A percentile compares a stretch with the other conserved stretches of the same genome.
Evolutionary conservation across 2,329 filamentous ascomycete genomes (phyloP).

Genomic region (Penicillium fuscoglaucum): DNA sequence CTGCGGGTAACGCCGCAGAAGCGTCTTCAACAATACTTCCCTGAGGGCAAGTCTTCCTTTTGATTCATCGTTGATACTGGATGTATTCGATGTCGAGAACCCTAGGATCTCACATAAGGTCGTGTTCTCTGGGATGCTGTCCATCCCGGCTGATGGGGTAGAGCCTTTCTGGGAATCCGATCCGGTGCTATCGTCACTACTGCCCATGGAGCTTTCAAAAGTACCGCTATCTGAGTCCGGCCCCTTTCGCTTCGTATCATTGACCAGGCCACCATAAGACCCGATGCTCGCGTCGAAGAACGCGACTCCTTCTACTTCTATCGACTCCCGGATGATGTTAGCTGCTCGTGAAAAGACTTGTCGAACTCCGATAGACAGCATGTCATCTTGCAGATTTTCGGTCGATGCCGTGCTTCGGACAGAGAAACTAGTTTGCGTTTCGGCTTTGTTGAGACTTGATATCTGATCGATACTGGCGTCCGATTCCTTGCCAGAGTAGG

Average conservation of each 20-base stretch:
- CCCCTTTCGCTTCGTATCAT: not conserved
- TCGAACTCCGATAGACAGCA: not conserved
- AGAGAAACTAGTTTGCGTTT: not conserved
- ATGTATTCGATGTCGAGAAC: conserved; percentile 9
- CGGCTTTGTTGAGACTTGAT: not conserved
- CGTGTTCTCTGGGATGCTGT: not conserved
- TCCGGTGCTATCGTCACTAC: conserved; percentile 22
- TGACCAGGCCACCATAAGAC: conserved; percentile 13
- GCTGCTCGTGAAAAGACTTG: conserved; percentile 47
- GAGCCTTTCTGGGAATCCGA: not conserved
- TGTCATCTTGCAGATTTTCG: not conserved
- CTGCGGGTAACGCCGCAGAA: conserved; percentile 23
- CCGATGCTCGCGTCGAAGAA: conserved; percentile 27
- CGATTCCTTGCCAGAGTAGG: not conserved
- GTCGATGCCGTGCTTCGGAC: not conserved
- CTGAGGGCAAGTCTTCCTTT: conserved; percentile 10
- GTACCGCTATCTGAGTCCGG: not conserved
- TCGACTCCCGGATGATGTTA: conserved; percentile 44
- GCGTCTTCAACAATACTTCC: conserved; percentile 16
- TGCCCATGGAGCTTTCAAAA: not conserved
- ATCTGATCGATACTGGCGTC: not conserved
- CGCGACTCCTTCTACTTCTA: conserved; percentile 43
- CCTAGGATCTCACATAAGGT: conserved; percentile 5
- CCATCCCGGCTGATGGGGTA: not conserved
- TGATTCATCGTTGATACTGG: conserved; percentile 12